These are phyloP conservation scores for Ophiostoma angusticollis DNA, from an alignment of 2,329 filamentous ascomycete species.

Conservation along the genomic window DNA sequence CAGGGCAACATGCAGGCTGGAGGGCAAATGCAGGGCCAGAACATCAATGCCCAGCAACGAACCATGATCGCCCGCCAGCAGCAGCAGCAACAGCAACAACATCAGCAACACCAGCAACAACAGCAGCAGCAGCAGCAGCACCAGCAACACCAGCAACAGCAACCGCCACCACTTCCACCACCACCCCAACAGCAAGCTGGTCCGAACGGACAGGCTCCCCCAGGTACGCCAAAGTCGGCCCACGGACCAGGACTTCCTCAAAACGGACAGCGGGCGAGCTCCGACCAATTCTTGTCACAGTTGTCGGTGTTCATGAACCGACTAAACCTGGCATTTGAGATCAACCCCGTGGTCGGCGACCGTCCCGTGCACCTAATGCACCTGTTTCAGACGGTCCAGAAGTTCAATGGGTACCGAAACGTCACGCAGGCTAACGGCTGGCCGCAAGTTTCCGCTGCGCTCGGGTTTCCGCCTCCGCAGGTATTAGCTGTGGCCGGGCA, in stretches of 20 bases:
- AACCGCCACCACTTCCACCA: too few species aligned
- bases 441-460: constrained; percentile 54
- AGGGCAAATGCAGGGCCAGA: constrained; percentile 20
- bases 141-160: constrained; percentile 2
- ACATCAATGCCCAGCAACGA: constrained; percentile 23
- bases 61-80: constrained; percentile 20
- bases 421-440: constrained; percentile 60
- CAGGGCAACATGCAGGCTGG: constrained; percentile 36
- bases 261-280: constrained; percentile 30
- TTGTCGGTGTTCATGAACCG: constrained; percentile 66
- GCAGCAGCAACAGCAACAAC: constrained; percentile 25
- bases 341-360: constrained; percentile 60
- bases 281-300: constrained; percentile 63
- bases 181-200: constrained; percentile 26
- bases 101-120: constrained; percentile 27
- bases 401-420: constrained; percentile 62
- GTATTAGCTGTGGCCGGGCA: constrained; percentile 55
- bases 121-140: constrained; percentile 20
- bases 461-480: constrained; percentile 51
- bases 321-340: constrained; percentile 60
- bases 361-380: constrained; percentile 61
- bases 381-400: constrained; percentile 66
- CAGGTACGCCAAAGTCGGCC: constrained; percentile 20
- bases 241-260: constrained; percentile 12
- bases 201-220: constrained; percentile 44